Base-by-base conservation (phyloP, 768 basidiomycete species). In the Phlegmacium glaucopus region DNA sequence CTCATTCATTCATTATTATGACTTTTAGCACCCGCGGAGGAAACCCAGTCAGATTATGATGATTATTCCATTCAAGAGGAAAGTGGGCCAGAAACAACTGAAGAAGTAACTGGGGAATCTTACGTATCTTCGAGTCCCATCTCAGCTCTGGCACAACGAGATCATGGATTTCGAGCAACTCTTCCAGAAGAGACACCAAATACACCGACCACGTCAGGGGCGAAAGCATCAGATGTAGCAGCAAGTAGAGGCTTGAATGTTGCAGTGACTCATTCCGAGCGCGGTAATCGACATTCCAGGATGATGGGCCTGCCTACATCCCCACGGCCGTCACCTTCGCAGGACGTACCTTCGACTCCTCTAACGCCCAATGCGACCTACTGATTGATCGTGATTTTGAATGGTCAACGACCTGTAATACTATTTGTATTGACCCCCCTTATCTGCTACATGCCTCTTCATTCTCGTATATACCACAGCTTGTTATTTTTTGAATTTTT, bases 181-280 rank as follows among this genome's bases (percentile, higher is more conserved):
- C 67, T 69, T 44, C 75, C 76, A 17, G 73, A 22, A 22, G 22
- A 75, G 16, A 68, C 77, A 38, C 66, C 71, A 17, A 60, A 74
- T 29, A 72, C 76, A 36, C 66, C 71, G n/a, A 58, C 59, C 44
- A 61, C 65, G 47, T 76, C 69, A 47, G 62, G 62, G 25, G 77
- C 80, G 13, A 72, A 68, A 57, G 86, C 86, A 4, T 75, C 85
- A 25, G 65, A 69, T 45, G 71, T 75, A 37, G 89, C 89, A 12
- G 82, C 83, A 13, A 78, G 72, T 42, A 78, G 82, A 52, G 88
- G 88, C n/a, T 65, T 91, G 46, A 85, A 86, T 58, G 75, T 90
- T 17, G 69, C 77, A 5, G 71, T 81, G 10, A 67, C 69, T 9
- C 61, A 64, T 22, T 70, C 70, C 18, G 79, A 80, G 50, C 76